phyloP scores from a whole-genome alignment of 2,329 filamentous ascomycete species.

The Botrytis hyacinthi region DNA sequence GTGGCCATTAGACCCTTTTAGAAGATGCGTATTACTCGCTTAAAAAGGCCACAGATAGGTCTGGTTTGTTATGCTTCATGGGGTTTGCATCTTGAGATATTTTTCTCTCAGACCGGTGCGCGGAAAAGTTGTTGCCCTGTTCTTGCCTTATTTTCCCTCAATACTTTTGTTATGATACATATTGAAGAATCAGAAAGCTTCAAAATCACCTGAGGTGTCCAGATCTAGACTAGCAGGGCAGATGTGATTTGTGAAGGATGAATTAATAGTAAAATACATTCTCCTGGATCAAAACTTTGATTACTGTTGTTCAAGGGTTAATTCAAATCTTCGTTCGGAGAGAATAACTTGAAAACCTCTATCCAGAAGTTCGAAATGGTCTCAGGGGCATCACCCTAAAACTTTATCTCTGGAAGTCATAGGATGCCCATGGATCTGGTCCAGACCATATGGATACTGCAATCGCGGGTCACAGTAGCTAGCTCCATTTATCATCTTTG shows the following conservation, averaged over 20 bases:
- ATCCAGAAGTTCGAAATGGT: not conserved
- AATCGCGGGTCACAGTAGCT: not conserved
- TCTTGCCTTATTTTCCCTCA: not conserved
- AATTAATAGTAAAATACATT: not conserved
- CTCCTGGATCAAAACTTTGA: not conserved
- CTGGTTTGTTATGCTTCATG: not conserved
- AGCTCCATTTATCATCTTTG: not conserved
- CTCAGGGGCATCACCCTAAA: not conserved
- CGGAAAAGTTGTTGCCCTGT: not conserved
- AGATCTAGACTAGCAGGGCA: not conserved
- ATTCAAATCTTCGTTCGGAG: not conserved
- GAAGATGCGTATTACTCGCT: not conserved
- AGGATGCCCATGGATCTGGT: too few relatives aligned
- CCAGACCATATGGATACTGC: not conserved
- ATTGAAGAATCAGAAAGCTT: not conserved
- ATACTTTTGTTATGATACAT: not conserved
- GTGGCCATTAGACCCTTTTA: not conserved
- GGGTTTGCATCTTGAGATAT: not conserved
- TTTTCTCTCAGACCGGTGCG: not conserved
- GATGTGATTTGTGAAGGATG: too few relatives aligned
- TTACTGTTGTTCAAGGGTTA: not conserved
- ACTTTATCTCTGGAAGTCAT: not conserved
- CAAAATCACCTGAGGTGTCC: not conserved
- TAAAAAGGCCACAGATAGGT: not conserved
- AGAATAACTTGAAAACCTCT: accelerated